Conservation (phyloP, 208 protist species). For the Trypanosoma congolense region DNA sequence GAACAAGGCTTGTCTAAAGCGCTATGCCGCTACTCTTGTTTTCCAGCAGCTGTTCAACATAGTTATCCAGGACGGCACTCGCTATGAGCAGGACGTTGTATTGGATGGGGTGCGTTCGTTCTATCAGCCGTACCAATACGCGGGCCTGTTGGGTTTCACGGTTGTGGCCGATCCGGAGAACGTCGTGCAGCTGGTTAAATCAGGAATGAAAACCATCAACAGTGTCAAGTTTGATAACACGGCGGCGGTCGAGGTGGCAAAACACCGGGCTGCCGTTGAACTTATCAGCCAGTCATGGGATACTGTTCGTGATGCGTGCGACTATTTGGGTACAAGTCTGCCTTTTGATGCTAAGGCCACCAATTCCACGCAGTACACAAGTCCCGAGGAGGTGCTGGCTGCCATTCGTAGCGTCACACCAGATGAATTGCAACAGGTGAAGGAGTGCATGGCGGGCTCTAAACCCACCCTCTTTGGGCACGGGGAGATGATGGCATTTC, state of each 20-base stretch:
- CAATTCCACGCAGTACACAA: constrained; percentile 31
- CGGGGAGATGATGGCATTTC: constrained; percentile 78
- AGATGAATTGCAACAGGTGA: constrained; percentile 62
- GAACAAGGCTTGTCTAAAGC: constrained; percentile 38
- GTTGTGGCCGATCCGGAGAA: constrained; percentile 39
- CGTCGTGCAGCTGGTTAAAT: constrained; percentile 58
- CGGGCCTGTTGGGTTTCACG: constrained; percentile 81
- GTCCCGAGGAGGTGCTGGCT: constrained; percentile 52
- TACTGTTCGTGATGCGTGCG: constrained; percentile 75
- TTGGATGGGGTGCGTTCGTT: constrained; percentile 60
- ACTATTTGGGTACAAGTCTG: constrained; percentile 82
- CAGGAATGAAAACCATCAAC: constrained; percentile 51
- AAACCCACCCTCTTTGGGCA: constrained; percentile 72
- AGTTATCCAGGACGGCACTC: constrained; percentile 42
- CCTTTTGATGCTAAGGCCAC: constrained; percentile 18
- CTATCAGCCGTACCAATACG: constrained; percentile 75
- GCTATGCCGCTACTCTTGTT: constrained; percentile 72
- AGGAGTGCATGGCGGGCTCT: constrained; percentile 53
- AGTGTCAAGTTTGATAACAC: constrained; percentile 29
- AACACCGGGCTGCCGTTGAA: constrained; percentile 53
- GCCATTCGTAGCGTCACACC: constrained; percentile 52
- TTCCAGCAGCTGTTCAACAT: constrained; percentile 64
- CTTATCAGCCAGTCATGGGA: constrained; percentile 59
- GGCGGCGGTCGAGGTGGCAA: constrained; percentile 41
- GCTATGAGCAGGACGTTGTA: constrained; percentile 39